Percentiles rank a stretch among this genome's conserved stretches.
Evolutionary conservation across 2,329 filamentous ascomycete genomes (phyloP).

Genomic region (Eurotiales sp.): DNA sequence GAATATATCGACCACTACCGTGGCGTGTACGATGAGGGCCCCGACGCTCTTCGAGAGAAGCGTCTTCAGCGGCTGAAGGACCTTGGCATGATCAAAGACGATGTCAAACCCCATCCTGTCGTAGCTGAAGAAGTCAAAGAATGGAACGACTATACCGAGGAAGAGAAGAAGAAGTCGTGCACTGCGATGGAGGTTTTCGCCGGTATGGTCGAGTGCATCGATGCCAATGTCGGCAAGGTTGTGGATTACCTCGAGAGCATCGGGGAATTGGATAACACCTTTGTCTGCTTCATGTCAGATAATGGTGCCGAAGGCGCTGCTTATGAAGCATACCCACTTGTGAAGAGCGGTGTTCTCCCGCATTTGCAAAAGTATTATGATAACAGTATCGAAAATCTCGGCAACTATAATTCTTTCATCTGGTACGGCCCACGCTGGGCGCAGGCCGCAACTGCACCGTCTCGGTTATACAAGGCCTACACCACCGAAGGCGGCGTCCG

Average conservation of each 20-base stretch:
- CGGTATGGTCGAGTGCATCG: slow-evolving; percentile 62
- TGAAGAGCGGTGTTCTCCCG: slow-evolving; percentile 52
- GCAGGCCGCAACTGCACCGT: slow-evolving; percentile 51
- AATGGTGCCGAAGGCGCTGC: slow-evolving; percentile 60
- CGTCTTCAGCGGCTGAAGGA: slow-evolving; percentile 55
- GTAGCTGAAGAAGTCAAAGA: slow-evolving; percentile 43
- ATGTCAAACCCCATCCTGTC: slow-evolving; percentile 40
- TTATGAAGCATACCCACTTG: slow-evolving; percentile 57
- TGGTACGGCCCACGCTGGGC: slow-evolving; percentile 61
- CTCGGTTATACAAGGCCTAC: slow-evolving; percentile 48
- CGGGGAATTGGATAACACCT: slow-evolving; percentile 61
- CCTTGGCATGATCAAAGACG: slow-evolving; percentile 51
- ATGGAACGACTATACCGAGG: slow-evolving; percentile 33
- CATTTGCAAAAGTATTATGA: slow-evolving; percentile 57
- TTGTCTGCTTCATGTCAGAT: slow-evolving; percentile 61
- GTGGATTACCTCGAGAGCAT: slow-evolving; percentile 53
- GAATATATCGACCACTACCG: slow-evolving; percentile 56
- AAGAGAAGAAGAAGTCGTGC: slow-evolving; percentile 40
- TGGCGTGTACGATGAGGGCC: slow-evolving; percentile 59
- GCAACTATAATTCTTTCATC: slow-evolving; percentile 55
- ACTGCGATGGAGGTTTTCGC: slow-evolving; percentile 61
- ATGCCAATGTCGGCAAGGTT: slow-evolving; percentile 58
- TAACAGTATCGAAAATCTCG: slow-evolving; percentile 57
- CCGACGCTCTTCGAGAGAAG: slow-evolving; percentile 52
- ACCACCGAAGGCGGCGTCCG: slow-evolving; percentile 51